Evolutionary conservation across 2,329 filamentous ascomycete species (phyloP).

Genomic region (Pyrenophora graminea): DNA sequence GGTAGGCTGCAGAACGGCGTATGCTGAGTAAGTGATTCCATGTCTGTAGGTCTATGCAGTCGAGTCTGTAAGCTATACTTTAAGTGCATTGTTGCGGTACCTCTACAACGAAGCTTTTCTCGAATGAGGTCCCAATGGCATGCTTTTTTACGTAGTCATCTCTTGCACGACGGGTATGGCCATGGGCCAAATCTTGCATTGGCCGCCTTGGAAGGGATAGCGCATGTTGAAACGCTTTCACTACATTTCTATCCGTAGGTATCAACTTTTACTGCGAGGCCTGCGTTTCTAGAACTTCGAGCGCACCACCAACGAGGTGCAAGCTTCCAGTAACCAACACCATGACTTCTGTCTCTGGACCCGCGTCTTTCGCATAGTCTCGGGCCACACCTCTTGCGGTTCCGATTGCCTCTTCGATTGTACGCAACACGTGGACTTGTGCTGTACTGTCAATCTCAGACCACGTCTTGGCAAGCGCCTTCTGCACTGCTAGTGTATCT

Average conservation of each 20-base stretch:
- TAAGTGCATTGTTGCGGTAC: too few relatives aligned
- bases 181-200: too few relatives aligned
- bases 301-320: conserved; percentile 78
- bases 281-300: conserved; percentile 68
- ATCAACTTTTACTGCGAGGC: conserved; percentile 17
- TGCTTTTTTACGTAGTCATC: too few relatives aligned
- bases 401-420: conserved; percentile 71
- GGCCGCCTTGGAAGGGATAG: neutral
- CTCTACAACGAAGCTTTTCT: too few relatives aligned
- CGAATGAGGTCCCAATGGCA: neutral
- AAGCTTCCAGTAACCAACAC: conserved; percentile 81
- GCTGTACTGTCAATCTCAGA: conserved; percentile 44
- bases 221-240: conserved; percentile 29
- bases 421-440: conserved; percentile 62
- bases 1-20: conserved; percentile 5
- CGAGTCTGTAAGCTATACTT: too few relatives aligned
- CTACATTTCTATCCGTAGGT: conserved; percentile 18
- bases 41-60: neutral
- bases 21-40: neutral
- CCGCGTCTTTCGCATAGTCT: conserved; percentile 28
- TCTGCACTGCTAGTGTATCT: conserved; percentile 67
- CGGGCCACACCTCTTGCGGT: conserved; percentile 54
- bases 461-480: conserved; percentile 66
- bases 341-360: conserved; percentile 55
- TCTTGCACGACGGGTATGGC: too few relatives aligned